Base-by-base conservation (phyloP, 2,329 filamentous ascomycete species). In the Fusarium coffeatum region DNA sequence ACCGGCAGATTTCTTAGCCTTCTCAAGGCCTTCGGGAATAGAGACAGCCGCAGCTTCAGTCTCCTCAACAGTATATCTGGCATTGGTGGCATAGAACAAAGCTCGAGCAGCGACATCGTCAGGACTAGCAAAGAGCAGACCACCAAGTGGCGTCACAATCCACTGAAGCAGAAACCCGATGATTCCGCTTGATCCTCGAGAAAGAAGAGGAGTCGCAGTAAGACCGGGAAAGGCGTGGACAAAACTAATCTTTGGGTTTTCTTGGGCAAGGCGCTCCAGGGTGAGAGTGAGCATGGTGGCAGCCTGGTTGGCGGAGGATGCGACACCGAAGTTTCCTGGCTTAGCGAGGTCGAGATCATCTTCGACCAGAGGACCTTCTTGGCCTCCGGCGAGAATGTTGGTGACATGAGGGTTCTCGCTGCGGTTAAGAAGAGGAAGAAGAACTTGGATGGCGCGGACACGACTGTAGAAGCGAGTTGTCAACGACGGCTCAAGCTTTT, bases 381-480 rank as follows among this genome's bases (percentile, higher is more conserved):
- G 77, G 3, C 85, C 84, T 3, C 80, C 85, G 0, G 81, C 85
- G 0, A 88, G 78, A 6, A 89, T 79, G 27, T 78, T 83, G 41
- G 86, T 77, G 8, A 88, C 83, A 3, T 87, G 84, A 0, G 81
- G 76, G 3, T 84, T 81, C 12, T 58, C 70, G 69, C 20, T 79
- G 76, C 9, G 48, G 25, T 66, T 54, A 1, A 91, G 82, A 0
- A 85, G 81, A 0, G 89, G 88, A 4, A 89, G 83, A 2, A 91
- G 82, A 50, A 88, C 86, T 45, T 83, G 66, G 16, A 86, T 82
- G 72, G 89, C 87, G 45, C 86, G 85, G 60, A 86, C 82, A 27
- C 88, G 87, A 10, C 85, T 81, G 78, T 90, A 90, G 77, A 85
- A 89, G 43, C 82, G 82, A 10, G 90, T 82, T 7, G 85, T 80